phyloP scores from a whole-genome alignment of 345 rosid species.

The Aquilaria yunnanensis region DNA sequence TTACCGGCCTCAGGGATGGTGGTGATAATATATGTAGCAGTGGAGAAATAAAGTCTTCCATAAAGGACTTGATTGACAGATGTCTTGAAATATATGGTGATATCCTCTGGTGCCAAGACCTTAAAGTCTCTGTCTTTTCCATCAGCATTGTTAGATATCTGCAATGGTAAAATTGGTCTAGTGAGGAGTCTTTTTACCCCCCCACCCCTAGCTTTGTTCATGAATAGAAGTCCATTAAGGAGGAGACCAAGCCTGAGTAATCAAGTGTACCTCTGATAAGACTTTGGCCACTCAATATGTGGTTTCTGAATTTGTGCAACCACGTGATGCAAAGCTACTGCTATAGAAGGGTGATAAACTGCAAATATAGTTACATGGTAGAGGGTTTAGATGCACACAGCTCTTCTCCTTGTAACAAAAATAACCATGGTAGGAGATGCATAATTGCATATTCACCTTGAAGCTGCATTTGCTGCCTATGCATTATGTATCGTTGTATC shows the following conservation, averaged over 20 bases:
- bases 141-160: constrained; percentile 60
- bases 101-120: constrained; percentile 72
- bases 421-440: neutral
- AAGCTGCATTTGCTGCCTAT: constrained; percentile 67
- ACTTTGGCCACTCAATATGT: constrained; percentile 90
- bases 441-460: constrained; percentile 36
- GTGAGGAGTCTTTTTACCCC: too few relatives aligned
- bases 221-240: too few relatives aligned
- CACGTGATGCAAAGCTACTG: constrained; percentile 49
- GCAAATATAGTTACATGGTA: constrained; percentile 17
- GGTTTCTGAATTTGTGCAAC: constrained; percentile 84
- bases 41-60: constrained; percentile 71
- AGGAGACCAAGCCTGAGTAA: neutral
- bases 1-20: constrained; percentile 76
- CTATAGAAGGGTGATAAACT: constrained; percentile 73
- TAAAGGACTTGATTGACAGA: constrained; percentile 58
- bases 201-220: too few relatives aligned
- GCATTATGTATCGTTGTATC: constrained; percentile 58
- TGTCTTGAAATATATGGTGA: constrained; percentile 79
- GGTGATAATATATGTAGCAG: constrained; percentile 82
- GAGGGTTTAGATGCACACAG: neutral
- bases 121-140: constrained; percentile 60
- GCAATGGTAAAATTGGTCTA: constrained; percentile 8
- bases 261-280: constrained; percentile 57
- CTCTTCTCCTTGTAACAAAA: neutral